These are phyloP conservation scores for Acacia pycnantha DNA, from an alignment of 331 rosid species.

Conservation along the genomic window DNA sequence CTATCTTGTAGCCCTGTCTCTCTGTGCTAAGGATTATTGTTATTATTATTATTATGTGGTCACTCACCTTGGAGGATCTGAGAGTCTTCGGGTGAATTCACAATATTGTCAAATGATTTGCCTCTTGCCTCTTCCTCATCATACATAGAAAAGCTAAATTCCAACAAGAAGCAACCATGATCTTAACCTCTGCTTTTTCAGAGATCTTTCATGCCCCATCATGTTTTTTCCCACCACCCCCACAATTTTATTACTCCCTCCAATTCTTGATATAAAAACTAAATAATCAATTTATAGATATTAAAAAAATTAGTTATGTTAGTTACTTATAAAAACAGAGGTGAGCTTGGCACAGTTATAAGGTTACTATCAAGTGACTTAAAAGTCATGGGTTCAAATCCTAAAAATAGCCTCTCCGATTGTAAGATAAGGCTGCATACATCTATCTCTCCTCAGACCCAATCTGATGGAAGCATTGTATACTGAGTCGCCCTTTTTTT, in stretches of 20 bases:
- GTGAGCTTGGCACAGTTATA: too few relatives aligned
- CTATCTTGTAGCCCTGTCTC: conserved; percentile 39
- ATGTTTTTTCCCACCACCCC: background rate
- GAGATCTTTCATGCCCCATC: conserved; percentile 21
- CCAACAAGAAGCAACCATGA: conserved; percentile 33
- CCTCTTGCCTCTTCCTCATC: background rate
- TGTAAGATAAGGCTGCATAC: too few relatives aligned
- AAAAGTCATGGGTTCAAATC: too few relatives aligned
- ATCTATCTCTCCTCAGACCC: too few relatives aligned
- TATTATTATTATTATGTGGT: conserved; percentile 16
- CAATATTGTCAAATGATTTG: conserved; percentile 6
- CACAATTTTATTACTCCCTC: background rate
- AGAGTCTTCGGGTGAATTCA: background rate
- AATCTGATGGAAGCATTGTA: too few relatives aligned
- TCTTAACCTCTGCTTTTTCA: conserved; percentile 26
- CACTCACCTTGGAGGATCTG: conserved; percentile 19
- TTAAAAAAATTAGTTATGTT: too few relatives aligned
- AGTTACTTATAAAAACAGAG: too few relatives aligned
- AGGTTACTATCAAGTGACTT: too few relatives aligned
- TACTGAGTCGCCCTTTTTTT: too few relatives aligned
- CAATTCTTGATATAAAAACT: too few relatives aligned
- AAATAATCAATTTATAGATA: too few relatives aligned
- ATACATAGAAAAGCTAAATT: conserved; percentile 12
- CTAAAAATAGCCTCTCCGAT: too few relatives aligned
- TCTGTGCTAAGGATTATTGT: conserved; percentile 7